Evolutionary conservation across 2,329 filamentous ascomycete species (phyloP).

Genomic region (Davidsoniella australis): DNA sequence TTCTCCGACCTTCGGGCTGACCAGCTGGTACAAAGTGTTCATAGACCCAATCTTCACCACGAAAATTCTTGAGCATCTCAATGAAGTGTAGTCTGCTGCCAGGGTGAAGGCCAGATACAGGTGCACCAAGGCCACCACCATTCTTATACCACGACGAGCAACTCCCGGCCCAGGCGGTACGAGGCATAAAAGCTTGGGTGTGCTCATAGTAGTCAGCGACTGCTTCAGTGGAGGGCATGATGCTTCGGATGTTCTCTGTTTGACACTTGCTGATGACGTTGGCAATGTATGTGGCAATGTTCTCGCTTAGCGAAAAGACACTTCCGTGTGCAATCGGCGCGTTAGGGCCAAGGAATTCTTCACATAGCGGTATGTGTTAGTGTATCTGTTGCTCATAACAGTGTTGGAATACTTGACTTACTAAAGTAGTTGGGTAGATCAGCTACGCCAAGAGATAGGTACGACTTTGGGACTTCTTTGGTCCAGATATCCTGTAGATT

Average conservation of each 20-base stretch:
- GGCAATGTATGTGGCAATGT: constrained; percentile 35
- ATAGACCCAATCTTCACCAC: constrained; percentile 37
- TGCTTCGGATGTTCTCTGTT: constrained; percentile 29
- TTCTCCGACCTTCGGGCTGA: constrained; percentile 6
- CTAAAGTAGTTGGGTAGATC: constrained; percentile 39
- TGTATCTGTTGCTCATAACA: not conserved
- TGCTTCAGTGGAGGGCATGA: constrained; percentile 28
- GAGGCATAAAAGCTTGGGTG: constrained; percentile 33
- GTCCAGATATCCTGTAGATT: constrained; percentile 34
- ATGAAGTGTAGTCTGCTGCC: constrained; percentile 35
- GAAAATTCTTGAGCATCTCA: constrained; percentile 32
- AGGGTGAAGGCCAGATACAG: constrained; percentile 32
- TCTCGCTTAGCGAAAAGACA: constrained; percentile 33
- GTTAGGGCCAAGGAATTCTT: constrained; percentile 35
- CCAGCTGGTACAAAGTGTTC: constrained; percentile 20
- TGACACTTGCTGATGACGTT: constrained; percentile 32
- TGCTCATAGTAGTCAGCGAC: constrained; percentile 35
- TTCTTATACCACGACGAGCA: constrained; percentile 37
- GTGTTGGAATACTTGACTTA: constrained; percentile 18
- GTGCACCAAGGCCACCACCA: constrained; percentile 23
- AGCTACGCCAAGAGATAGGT: constrained; percentile 35
- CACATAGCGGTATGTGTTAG: not conserved
- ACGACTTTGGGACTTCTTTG: constrained; percentile 27
- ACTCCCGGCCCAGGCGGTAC: constrained; percentile 30
- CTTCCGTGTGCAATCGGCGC: constrained; percentile 33